Conservation (phyloP, 208 protist genomes). For the Sergeia podlipaevii region DNA sequence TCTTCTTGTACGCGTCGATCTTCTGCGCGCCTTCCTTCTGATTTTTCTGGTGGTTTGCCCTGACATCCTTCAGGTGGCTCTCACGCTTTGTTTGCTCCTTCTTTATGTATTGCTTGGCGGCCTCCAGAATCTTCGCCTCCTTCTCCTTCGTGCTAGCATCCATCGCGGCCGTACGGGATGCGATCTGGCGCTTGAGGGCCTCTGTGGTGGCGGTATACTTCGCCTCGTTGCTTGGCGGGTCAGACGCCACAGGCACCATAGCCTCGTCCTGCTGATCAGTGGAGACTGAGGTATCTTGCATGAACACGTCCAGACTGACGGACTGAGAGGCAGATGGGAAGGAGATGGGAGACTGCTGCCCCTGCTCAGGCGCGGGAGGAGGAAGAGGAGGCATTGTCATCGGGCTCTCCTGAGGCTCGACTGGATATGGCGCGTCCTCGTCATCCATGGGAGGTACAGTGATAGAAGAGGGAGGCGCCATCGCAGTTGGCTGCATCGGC, state of each 20-base stretch:
- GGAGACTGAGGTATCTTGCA: too few species aligned
- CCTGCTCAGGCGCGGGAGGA: background rate
- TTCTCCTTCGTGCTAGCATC: slow-evolving; percentile 65
- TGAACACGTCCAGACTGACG: too few species aligned
- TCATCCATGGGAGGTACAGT: too few species aligned
- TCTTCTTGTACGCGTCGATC: slow-evolving; percentile 52
- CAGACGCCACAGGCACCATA: background rate
- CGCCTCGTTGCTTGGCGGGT: slow-evolving; percentile 9
- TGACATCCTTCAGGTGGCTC: slow-evolving; percentile 40
- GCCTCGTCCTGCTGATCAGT: too few species aligned
- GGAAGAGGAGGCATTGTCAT: background rate
- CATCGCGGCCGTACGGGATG: slow-evolving; percentile 43
- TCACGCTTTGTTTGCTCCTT: slow-evolving; percentile 50
- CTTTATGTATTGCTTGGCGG: slow-evolving; percentile 70
- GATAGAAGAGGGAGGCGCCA: too few species aligned
- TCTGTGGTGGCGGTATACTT: slow-evolving; percentile 22
- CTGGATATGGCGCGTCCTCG: too few species aligned
- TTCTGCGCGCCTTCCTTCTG: slow-evolving; percentile 47
- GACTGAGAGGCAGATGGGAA: too few species aligned
- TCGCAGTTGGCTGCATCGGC: too few species aligned
- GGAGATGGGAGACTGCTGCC: slow-evolving; percentile 7
- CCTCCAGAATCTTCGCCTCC: slow-evolving; percentile 40
- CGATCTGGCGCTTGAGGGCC: slow-evolving; percentile 59
- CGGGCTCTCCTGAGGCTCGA: too few species aligned
- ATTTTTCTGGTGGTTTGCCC: slow-evolving; percentile 44